Base-by-base conservation (phyloP, 2,329 filamentous ascomycete genomes). In the Cercospora sesami region DNA sequence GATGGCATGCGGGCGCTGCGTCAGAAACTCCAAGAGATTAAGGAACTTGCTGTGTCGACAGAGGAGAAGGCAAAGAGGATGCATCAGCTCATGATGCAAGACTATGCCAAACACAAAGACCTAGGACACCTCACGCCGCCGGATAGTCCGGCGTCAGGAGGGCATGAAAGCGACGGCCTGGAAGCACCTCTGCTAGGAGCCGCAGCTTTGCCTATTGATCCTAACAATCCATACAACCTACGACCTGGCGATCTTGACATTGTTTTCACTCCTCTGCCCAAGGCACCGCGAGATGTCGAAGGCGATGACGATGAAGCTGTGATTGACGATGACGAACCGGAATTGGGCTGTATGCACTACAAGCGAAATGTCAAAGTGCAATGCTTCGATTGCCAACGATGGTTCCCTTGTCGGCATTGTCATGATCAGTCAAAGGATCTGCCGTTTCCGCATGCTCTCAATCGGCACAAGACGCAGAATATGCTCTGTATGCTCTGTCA, bases 401-500 rank as follows among this genome's bases (percentile, higher is more conserved):
- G 95, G 95, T 96, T 97, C 76, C 92, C 94, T 0, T 99, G 95
- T 78, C 90, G 95, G 18, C 90, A 98, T 77, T 99, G 95, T 77
- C 95, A 99, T 77, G 93, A 99, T 78, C 92, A 97, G 75, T 89
- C 92, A 73, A 93, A 97, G 78, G 73, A 76, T 33, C 68, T 80
- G 6, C 77, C 78, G 0, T 80, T 78, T 57, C 70, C 71, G 6
- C 78, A 80, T 62, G 84, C 83, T 68, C 83, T 99, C 66, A 88
- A 94, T 73, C 88, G 95, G 62, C 90, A 89, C 73, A 91, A 92
- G 74, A 99, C 94, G 7, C 90, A 90, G 79, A 91, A 97, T 75
- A 99, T 99, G 95, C 86, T 99, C 5, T 99, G 95, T 79, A 99
- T 99, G 95, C 84, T 93, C 30, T 99, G 95, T 79, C 88, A 89